These are phyloP conservation scores for Rhexocercosporidium sp. DNA, from an alignment of 2,329 filamentous ascomycete genomes.

Conservation along the genomic window DNA sequence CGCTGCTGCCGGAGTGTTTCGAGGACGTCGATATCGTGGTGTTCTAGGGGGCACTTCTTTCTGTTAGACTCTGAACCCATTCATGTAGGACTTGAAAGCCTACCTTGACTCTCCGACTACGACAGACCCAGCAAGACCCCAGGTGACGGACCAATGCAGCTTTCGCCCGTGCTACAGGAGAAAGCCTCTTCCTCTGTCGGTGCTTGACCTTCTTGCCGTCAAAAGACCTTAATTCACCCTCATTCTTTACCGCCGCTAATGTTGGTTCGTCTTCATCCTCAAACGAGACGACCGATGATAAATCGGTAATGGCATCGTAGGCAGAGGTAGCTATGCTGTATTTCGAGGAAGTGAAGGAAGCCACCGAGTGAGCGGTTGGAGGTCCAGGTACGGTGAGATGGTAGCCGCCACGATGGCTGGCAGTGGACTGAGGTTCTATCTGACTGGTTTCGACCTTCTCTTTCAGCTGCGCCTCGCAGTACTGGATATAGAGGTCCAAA, in stretches of 20 bases:
- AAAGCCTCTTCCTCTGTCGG: conserved; percentile 31
- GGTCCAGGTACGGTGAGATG: conserved; percentile 25
- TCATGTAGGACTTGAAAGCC: conserved; percentile 8
- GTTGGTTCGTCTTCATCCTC: conserved; percentile 29
- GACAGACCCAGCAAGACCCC: conserved; percentile 35
- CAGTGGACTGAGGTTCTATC: conserved; percentile 23
- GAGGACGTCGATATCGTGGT: conserved; percentile 39
- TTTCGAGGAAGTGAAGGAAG: conserved; percentile 31
- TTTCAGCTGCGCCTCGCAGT: conserved; percentile 23
- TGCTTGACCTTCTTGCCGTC: conserved; percentile 34
- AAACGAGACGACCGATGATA: conserved; percentile 40
- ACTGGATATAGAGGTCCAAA: conserved; percentile 31
- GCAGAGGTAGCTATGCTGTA: conserved; percentile 24
- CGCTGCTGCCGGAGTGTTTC: conserved; percentile 22
- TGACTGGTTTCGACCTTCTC: conserved; percentile 31
- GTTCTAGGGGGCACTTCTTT: conserved; percentile 37
- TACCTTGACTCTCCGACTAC: conserved; percentile 31
- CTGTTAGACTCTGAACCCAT: conserved; percentile 9
- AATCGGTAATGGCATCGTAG: conserved; percentile 31
- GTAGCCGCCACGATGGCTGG: conserved; percentile 24
- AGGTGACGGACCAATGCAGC: conserved; percentile 39
- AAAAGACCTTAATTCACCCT: conserved; percentile 31
- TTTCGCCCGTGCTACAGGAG: conserved; percentile 33
- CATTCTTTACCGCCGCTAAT: conserved; percentile 19
- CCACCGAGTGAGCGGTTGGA: conserved; percentile 29